phyloP scores from a whole-genome alignment of 768 basidiomycete genomes.

The Zangia roseola region DNA sequence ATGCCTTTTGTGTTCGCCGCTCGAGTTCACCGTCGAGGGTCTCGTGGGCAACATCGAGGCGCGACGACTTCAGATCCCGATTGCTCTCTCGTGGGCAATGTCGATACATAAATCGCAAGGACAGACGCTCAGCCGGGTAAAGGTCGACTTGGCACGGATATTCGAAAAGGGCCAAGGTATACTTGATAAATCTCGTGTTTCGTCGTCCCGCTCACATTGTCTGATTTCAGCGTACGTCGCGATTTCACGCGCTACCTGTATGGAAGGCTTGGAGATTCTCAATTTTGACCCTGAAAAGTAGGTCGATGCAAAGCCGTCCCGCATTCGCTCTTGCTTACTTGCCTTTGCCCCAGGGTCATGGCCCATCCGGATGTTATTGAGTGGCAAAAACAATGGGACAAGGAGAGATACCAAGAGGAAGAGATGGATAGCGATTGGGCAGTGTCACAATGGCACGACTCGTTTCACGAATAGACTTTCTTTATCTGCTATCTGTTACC shows the following conservation, averaged over 20 bases:
- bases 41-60: conserved; percentile 35
- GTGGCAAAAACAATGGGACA: conserved; percentile 31
- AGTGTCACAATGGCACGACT: conserved; percentile 32
- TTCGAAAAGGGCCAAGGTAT: conserved; percentile 79
- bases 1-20: conserved; percentile 31
- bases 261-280: conserved; percentile 40
- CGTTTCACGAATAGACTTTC: conserved; percentile 16
- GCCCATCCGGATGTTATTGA: conserved; percentile 35
- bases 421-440: conserved; percentile 35
- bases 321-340: neutral
- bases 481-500: neutral
- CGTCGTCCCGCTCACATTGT: neutral
- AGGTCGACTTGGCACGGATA: conserved; percentile 85
- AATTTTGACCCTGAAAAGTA: conserved; percentile 36
- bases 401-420: conserved; percentile 27
- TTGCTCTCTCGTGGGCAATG: conserved; percentile 96
- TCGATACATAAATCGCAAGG: conserved; percentile 98
- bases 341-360: conserved; percentile 28
- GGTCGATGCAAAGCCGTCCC: neutral
- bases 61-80: conserved; percentile 56
- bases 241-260: conserved; percentile 40
- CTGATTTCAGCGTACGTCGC: conserved; percentile 32
- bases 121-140: conserved; percentile 91
- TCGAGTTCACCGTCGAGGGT: conserved; percentile 35
- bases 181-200: neutral